Conservation (phyloP, 1,139 yeast species). For the Lipomyces yarrowii region DNA sequence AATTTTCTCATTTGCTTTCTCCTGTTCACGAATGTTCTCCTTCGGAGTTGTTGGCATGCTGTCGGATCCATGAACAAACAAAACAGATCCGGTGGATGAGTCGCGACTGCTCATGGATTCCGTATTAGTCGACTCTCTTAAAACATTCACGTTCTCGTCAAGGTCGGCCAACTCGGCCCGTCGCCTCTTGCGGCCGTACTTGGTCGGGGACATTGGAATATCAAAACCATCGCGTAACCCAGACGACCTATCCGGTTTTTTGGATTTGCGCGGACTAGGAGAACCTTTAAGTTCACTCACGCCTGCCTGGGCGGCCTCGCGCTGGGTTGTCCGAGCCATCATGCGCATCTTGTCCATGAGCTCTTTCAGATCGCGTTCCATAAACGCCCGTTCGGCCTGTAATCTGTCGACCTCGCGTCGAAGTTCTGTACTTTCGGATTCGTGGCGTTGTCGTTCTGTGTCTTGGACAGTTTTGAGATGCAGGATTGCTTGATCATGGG, state of each 20-base stretch:
- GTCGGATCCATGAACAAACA: background rate
- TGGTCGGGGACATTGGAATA: slow-evolving; percentile 24
- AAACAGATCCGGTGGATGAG: background rate
- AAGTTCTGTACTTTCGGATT: slow-evolving; percentile 11
- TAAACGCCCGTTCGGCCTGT: slow-evolving; percentile 20
- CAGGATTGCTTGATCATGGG: slow-evolving; percentile 10
- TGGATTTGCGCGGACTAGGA: slow-evolving; percentile 19
- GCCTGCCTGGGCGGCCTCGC: background rate
- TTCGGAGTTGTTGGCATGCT: background rate
- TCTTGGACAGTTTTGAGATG: background rate
- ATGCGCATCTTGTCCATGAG: slow-evolving; percentile 15
- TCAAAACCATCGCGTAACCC: slow-evolving; percentile 29
- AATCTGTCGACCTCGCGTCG: slow-evolving; percentile 11
- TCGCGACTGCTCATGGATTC: background rate
- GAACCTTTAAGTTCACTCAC: background rate
- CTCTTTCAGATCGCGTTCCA: slow-evolving; percentile 24
- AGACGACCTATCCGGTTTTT: background rate
- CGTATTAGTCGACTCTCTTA: background rate
- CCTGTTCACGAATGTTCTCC: slow-evolving; percentile 1
- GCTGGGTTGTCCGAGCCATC: slow-evolving; percentile 4
- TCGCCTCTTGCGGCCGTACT: slow-evolving; percentile 12
- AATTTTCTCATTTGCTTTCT: background rate
- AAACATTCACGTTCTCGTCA: slow-evolving; percentile 1
- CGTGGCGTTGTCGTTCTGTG: slow-evolving; percentile 3
- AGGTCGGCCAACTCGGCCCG: background rate